Percentiles rank a stretch among this genome's conserved stretches.
phyloP scores from a whole-genome alignment of 2,329 filamentous ascomycete genomes.

The Gremmenia infestans region DNA sequence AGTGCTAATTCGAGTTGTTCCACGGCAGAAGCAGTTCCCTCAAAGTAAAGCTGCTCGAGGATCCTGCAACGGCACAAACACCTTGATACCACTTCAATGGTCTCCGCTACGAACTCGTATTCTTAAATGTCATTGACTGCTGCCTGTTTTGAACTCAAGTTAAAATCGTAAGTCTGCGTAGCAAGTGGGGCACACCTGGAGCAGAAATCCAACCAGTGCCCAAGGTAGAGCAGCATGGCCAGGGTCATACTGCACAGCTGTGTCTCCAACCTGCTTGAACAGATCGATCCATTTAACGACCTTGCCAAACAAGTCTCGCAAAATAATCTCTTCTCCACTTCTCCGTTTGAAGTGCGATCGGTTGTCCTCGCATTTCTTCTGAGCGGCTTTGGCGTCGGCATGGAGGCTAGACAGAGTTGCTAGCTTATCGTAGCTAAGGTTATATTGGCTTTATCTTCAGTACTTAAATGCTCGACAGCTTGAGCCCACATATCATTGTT shows the following conservation, averaged over 20 bases:
- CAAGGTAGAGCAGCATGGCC: slow-evolving; percentile 26
- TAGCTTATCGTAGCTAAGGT: background rate
- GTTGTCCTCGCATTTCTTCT: background rate
- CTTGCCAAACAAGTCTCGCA: slow-evolving; percentile 17
- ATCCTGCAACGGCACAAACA: background rate
- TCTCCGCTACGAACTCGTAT: background rate
- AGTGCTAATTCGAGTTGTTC: too few relatives aligned
- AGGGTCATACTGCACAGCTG: slow-evolving; percentile 23
- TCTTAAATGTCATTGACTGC: too few relatives aligned
- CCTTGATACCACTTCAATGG: background rate
- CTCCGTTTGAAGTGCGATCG: background rate
- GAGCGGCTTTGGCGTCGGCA: background rate
- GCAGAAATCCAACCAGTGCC: slow-evolving; percentile 27
- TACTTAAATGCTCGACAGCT: too few relatives aligned
- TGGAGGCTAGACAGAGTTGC: background rate
- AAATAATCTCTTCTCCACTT: slow-evolving; percentile 12
- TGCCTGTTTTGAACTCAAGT: background rate
- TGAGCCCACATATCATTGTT: too few relatives aligned
- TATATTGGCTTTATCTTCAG: too few relatives aligned
- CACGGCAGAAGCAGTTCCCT: background rate
- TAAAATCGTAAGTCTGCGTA: too few relatives aligned
- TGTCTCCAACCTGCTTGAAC: slow-evolving; percentile 26
- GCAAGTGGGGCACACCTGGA: slow-evolving; percentile 11
- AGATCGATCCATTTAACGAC: slow-evolving; percentile 22
- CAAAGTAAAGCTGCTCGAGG: background rate